A percentile compares a stretch with the other conserved stretches of the same genome.
These are phyloP conservation scores for Aspergillus proliferans DNA, from an alignment of 2,329 filamentous ascomycete species.

Conservation along the genomic window DNA sequence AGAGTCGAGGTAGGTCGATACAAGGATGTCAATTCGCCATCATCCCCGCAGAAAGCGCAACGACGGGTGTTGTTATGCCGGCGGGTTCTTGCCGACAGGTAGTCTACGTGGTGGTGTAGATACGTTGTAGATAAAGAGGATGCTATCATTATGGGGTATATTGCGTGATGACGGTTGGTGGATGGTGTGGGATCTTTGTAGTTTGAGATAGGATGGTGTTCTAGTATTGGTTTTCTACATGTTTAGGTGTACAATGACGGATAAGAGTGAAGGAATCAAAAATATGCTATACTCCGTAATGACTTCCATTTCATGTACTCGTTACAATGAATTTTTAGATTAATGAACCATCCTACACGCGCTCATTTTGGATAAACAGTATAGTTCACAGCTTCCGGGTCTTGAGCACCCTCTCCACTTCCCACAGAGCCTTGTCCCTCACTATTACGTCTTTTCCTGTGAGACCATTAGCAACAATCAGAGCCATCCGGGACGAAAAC, in stretches of 20 bases:
- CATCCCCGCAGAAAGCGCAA: constrained; percentile 12
- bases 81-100: not conserved
- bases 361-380: too few species aligned
- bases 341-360: too few species aligned
- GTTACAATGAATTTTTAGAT: too few species aligned
- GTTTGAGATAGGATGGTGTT: too few species aligned
- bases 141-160: not conserved
- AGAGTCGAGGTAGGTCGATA: not conserved
- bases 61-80: constrained; percentile 5
- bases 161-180: not conserved
- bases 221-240: too few species aligned
- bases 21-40: constrained; percentile 15
- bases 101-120: not conserved
- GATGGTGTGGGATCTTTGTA: too few species aligned
- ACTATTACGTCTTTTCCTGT: not conserved
- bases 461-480: not conserved
- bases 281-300: too few species aligned
- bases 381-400: not conserved
- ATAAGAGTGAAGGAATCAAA: too few species aligned
- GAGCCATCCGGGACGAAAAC: too few species aligned
- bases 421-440: not conserved
- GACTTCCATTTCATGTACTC: too few species aligned
- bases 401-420: not conserved
- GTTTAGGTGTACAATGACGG: too few species aligned
- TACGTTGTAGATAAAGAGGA: not conserved